phyloP scores from a whole-genome alignment of 345 rosid genomes.

The Adansonia digitata region DNA sequence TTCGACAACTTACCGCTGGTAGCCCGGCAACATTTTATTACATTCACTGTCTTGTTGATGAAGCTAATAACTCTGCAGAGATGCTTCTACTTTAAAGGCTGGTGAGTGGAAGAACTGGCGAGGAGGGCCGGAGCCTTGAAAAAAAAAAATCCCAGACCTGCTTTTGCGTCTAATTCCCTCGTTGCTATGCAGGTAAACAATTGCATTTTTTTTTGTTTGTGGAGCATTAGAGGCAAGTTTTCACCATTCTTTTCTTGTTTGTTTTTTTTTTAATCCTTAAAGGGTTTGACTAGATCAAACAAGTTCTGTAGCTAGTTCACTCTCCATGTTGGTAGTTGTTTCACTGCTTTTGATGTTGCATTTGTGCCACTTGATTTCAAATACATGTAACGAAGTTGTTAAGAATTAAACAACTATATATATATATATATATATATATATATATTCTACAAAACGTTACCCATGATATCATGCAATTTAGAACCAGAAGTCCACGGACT shows the following conservation, averaged over 20 bases:
- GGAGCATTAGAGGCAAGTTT: neutral
- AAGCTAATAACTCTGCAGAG: constrained; percentile 43
- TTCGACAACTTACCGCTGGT: constrained; percentile 86
- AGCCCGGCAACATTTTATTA: constrained; percentile 81
- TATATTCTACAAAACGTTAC: neutral
- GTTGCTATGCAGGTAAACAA: constrained; percentile 79
- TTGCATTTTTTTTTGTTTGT: neutral
- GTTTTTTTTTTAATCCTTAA: neutral
- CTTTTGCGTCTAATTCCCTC: constrained; percentile 68
- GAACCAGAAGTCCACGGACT: neutral
- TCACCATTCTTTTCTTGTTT: neutral
- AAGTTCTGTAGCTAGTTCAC: neutral
- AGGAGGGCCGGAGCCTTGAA: constrained; percentile 57
- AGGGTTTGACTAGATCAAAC: neutral
- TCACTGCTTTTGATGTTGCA: neutral
- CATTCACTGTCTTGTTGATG: constrained; percentile 69
- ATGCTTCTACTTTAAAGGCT: constrained; percentile 21
- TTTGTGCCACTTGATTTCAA: neutral
- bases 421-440: too few species aligned
- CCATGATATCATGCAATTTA: too few species aligned
- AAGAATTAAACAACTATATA: neutral
- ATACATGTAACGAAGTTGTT: neutral
- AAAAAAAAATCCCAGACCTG: constrained; percentile 64
- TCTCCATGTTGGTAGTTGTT: neutral
- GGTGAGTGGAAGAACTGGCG: constrained; percentile 52